These are phyloP conservation scores for Corylus avellana DNA, from an alignment of 306 rosid genomes.

Conservation along the genomic window DNA sequence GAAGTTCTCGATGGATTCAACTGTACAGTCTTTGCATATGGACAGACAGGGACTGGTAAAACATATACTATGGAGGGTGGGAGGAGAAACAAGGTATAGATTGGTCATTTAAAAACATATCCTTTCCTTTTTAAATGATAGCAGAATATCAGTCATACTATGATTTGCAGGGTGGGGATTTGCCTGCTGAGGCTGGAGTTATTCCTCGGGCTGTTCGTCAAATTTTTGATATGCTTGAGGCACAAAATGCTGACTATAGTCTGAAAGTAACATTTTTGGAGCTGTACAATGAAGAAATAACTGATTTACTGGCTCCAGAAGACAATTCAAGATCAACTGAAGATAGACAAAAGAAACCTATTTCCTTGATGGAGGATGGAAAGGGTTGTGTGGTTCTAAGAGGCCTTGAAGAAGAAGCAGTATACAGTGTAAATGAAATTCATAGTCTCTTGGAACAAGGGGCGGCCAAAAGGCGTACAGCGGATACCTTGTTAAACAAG, in stretches of 20 bases:
- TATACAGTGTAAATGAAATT: conserved; percentile 76
- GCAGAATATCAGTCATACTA: neutral
- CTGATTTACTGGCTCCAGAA: conserved; percentile 81
- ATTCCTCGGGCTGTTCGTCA: conserved; percentile 96
- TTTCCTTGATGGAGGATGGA: conserved; percentile 89
- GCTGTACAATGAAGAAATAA: conserved; percentile 90
- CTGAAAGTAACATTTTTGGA: conserved; percentile 92
- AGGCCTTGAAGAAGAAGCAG: conserved; percentile 95
- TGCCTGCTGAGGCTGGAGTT: conserved; percentile 91
- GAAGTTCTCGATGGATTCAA: conserved; percentile 97
- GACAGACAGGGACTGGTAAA: conserved; percentile 98
- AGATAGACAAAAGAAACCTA: conserved; percentile 74
- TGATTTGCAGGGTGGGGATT: conserved; percentile 66
- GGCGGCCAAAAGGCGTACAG: conserved; percentile 87
- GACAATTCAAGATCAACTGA: conserved; percentile 62
- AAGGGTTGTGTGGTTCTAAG: conserved; percentile 87
- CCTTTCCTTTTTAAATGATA: neutral
- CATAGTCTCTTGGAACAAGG: conserved; percentile 80
- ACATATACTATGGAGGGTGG: conserved; percentile 99
- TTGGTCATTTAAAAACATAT: neutral
- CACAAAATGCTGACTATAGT: conserved; percentile 85
- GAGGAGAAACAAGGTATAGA: conserved; percentile 76
- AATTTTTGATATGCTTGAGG: conserved; percentile 84
- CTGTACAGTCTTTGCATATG: conserved; percentile 95
- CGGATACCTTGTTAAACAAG: conserved; percentile 91